These are phyloP conservation scores for Moesziomyces sp. DNA, from an alignment of 1,284 basidiomycete genomes.

Conservation along the genomic window DNA sequence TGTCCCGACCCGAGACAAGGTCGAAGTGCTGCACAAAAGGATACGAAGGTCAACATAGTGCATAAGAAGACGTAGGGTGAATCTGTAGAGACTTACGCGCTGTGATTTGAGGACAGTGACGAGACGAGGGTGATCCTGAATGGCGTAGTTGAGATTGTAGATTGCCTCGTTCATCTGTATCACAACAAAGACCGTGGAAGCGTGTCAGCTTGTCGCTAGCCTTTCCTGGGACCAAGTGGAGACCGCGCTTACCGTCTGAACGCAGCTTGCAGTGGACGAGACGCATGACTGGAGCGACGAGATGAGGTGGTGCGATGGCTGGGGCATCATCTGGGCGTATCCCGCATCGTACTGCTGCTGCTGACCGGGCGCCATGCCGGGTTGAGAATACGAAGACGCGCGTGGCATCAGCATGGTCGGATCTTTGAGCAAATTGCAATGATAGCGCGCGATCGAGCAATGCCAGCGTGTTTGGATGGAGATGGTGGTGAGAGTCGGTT, in stretches of 20 bases:
- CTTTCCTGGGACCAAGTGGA: background rate
- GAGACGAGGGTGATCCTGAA: conserved; percentile 44
- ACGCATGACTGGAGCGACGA: conserved; percentile 41
- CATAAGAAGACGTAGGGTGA: no score
- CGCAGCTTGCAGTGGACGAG: conserved; percentile 28
- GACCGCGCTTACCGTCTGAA: conserved; percentile 24
- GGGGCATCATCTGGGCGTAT: conserved; percentile 24
- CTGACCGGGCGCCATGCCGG: background rate
- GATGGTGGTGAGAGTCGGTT: background rate
- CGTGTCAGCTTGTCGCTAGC: no score
- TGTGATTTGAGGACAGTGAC: conserved; percentile 46
- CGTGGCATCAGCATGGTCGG: background rate
- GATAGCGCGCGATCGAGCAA: no score
- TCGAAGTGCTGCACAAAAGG: conserved; percentile 30
- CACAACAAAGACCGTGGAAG: background rate
- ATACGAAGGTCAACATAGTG: background rate
- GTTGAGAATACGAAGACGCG: background rate
- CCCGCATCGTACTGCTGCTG: conserved; percentile 16
- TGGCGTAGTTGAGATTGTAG: conserved; percentile 34
- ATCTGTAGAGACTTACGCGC: conserved; percentile 18
- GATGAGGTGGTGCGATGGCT: conserved; percentile 38
- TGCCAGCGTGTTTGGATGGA: no score
- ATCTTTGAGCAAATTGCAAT: background rate
- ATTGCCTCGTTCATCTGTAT: conserved; percentile 42
- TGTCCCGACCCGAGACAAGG: conserved; percentile 41